Evolutionary conservation across 768 basidiomycete genomes (phyloP).

Genomic region (Phaeolepiota aurea): DNA sequence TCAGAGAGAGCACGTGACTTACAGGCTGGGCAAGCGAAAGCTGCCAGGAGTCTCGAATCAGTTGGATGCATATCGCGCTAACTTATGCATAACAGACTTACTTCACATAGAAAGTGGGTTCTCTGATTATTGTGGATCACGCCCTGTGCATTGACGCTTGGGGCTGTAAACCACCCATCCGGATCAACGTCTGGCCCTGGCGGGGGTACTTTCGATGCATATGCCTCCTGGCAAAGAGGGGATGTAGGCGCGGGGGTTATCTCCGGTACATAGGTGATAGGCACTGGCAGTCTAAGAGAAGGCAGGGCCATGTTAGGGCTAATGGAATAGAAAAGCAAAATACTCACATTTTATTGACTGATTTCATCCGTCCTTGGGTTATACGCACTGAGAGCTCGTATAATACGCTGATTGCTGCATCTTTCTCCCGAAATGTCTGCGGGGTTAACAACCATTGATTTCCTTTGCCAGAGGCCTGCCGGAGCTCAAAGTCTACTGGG

Average conservation of each 20-base stretch:
- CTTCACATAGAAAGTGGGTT: conserved; percentile 5
- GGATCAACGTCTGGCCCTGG: conserved; percentile 25
- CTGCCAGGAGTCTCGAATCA: conserved; percentile 8
- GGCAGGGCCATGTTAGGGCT: conserved; percentile 10
- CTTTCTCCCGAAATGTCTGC: conserved; percentile 9
- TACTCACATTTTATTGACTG: conserved; percentile 2
- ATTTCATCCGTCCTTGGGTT: conserved; percentile 6
- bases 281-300: conserved; percentile 8
- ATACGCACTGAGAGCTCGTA: conserved; percentile 9
- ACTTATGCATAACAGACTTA: background rate
- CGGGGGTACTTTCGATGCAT: conserved; percentile 17
- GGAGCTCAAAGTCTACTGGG: conserved; percentile 7
- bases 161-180: conserved; percentile 31
- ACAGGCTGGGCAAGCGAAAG: conserved; percentile 28
- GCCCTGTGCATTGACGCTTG: no score
- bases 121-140: conserved; percentile 10
- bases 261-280: conserved; percentile 23
- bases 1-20: conserved; percentile 4
- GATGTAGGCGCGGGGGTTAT: conserved; percentile 28
- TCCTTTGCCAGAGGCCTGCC: background rate
- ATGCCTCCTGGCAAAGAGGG: conserved; percentile 23
- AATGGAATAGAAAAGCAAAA: background rate
- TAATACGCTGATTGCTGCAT: conserved; percentile 4
- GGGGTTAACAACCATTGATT: conserved; percentile 6
- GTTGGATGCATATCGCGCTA: background rate